A percentile compares a stretch with the other conserved stretches of the same genome.
Conservation (phyloP, 768 basidiomycete genomes). For the Amanita polypyramis region DNA sequence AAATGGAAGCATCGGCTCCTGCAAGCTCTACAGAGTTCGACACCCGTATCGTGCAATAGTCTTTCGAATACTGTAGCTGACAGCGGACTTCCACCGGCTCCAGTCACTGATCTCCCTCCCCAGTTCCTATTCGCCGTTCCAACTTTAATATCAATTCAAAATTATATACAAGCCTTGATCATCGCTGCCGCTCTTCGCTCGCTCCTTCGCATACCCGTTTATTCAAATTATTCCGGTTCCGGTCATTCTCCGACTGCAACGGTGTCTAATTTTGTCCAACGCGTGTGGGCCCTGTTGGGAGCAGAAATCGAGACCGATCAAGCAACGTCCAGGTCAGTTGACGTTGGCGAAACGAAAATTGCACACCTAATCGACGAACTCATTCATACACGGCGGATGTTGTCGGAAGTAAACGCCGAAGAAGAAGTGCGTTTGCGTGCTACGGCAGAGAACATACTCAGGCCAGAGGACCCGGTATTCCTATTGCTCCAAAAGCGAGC, state of each 20-base stretch:
- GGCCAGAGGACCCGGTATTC: conserved; percentile 56
- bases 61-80: conserved; percentile 12
- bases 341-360: conserved; percentile 37
- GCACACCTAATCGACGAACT: conserved; percentile 69
- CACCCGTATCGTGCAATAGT: conserved; percentile 28
- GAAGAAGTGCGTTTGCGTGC: conserved; percentile 46
- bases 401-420: conserved; percentile 17
- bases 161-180: conserved; percentile 60
- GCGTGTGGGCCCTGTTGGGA: conserved; percentile 57
- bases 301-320: conserved; percentile 38
- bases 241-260: conserved; percentile 7
- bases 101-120: conserved; percentile 46
- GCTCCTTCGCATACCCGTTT: conserved; percentile 34
- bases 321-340: conserved; percentile 9
- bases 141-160: conserved; percentile 48
- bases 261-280: conserved; percentile 35
- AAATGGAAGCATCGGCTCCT: conserved; percentile 41
- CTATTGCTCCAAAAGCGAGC: conserved; percentile 50
- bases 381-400: conserved; percentile 36
- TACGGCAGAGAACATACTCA: conserved; percentile 54
- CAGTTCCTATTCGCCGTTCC: conserved; percentile 53
- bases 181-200: conserved; percentile 51
- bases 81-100: neutral
- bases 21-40: conserved; percentile 28
- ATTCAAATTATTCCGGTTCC: conserved; percentile 3